These are phyloP conservation scores for Sphaerobolus stellatus DNA, from an alignment of 1,284 basidiomycete species.

Conservation along the genomic window DNA sequence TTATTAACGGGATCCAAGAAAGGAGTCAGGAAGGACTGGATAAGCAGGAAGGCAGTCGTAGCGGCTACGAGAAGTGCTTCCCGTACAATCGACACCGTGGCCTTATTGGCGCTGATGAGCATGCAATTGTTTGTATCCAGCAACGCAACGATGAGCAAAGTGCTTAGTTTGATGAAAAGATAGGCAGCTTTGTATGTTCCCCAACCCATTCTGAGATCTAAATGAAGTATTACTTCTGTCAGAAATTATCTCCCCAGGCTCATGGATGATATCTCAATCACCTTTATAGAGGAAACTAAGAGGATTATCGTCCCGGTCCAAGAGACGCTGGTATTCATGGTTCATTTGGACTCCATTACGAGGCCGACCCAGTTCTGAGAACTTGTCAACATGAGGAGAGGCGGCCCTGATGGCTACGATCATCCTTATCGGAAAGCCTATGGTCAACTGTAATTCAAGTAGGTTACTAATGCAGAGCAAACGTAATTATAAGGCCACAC, in stretches of 20 bases:
- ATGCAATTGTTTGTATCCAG: slow-evolving; percentile 73
- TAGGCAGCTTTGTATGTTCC: slow-evolving; percentile 63
- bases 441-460: slow-evolving; percentile 50
- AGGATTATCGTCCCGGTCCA: slow-evolving; percentile 65
- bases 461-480: neutral
- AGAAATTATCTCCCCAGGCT: neutral
- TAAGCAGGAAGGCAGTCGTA: slow-evolving; percentile 58
- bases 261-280: slow-evolving; percentile 30
- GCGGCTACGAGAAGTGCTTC: slow-evolving; percentile 64
- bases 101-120: slow-evolving; percentile 55
- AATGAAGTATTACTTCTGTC: too few species aligned
- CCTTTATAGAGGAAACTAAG: slow-evolving; percentile 73
- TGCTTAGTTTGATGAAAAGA: slow-evolving; percentile 68
- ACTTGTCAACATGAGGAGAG: slow-evolving; percentile 65
- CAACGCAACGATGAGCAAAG: slow-evolving; percentile 65
- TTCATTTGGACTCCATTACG: slow-evolving; percentile 62
- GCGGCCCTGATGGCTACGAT: slow-evolving; percentile 55
- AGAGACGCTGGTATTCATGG: slow-evolving; percentile 68
- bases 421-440: slow-evolving; percentile 73
- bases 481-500: slow-evolving; percentile 21
- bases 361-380: slow-evolving; percentile 66
- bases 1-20: slow-evolving; percentile 76
- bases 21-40: slow-evolving; percentile 62
- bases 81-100: slow-evolving; percentile 56
- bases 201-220: slow-evolving; percentile 71